These are phyloP conservation scores for Talaromyces sp. DNA, from an alignment of 2,329 filamentous ascomycete species.

Conservation along the genomic window DNA sequence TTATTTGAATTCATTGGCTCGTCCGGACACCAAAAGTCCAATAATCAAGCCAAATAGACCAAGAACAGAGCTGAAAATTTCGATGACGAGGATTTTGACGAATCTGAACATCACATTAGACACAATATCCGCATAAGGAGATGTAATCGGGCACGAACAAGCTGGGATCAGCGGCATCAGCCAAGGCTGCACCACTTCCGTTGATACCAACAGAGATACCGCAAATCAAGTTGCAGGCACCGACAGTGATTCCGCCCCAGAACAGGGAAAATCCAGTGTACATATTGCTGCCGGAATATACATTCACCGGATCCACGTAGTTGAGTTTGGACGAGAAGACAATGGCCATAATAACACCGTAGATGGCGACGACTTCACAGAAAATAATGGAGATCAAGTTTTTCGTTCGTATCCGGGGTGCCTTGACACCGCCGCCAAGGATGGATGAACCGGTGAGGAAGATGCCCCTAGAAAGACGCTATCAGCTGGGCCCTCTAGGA, in stretches of 20 bases:
- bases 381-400: constrained; percentile 99
- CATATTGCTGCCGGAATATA: constrained; percentile 75
- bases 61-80: constrained; percentile 97
- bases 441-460: constrained; percentile 98
- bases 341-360: constrained; percentile 99
- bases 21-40: constrained; percentile 80
- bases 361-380: constrained; percentile 99
- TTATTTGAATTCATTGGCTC: constrained; percentile 68
- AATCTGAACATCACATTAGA: constrained; percentile 58
- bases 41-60: constrained; percentile 96
- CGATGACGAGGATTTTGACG: constrained; percentile 97
- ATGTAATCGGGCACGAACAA: constrained; percentile 59
- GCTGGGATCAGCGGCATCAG: constrained; percentile 87
- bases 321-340: constrained; percentile 90
- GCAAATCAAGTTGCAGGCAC: constrained; percentile 92
- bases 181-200: constrained; percentile 90
- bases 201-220: constrained; percentile 98
- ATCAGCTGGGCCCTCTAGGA: background rate
- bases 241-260: constrained; percentile 92
- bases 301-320: constrained; percentile 58
- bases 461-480: constrained; percentile 70
- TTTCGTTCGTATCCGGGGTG: constrained; percentile 97
- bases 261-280: constrained; percentile 95
- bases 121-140: constrained; percentile 9
- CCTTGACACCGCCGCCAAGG: constrained; percentile 91